phyloP scores from a whole-genome alignment of 2,329 filamentous ascomycete genomes.

The Cytospora piceicola region DNA sequence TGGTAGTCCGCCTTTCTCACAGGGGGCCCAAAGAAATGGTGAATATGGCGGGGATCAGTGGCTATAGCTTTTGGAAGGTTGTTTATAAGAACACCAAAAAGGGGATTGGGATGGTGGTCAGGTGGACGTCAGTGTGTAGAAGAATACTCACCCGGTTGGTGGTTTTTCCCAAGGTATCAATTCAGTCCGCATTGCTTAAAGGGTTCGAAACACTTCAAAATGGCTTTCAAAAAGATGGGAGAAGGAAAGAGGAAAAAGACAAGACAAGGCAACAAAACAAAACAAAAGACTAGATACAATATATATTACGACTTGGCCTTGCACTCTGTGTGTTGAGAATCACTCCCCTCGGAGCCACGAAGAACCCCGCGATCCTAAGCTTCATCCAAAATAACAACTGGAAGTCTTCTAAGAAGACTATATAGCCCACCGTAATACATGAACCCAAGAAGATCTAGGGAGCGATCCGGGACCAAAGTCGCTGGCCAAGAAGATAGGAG shows the following conservation, averaged over 20 bases:
- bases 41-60: not conserved
- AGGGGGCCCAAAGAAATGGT: not conserved
- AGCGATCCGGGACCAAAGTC: not conserved
- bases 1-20: not conserved
- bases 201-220: not conserved
- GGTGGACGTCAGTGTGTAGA: not conserved
- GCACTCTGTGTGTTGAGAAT: not conserved
- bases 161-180: not conserved
- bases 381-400: no score
- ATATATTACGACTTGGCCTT: not conserved
- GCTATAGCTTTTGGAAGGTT: not conserved
- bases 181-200: not conserved
- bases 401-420: no score
- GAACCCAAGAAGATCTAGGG: no score
- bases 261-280: not conserved
- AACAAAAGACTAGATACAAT: not conserved
- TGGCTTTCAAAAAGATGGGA: not conserved
- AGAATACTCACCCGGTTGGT: not conserved
- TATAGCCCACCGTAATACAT: no score
- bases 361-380: no score
- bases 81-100: not conserved
- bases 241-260: not conserved
- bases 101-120: not conserved
- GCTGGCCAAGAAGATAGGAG: not conserved
- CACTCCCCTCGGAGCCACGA: no score